Conservation (phyloP, 768 basidiomycete genomes). For the Suillus bovinus region DNA sequence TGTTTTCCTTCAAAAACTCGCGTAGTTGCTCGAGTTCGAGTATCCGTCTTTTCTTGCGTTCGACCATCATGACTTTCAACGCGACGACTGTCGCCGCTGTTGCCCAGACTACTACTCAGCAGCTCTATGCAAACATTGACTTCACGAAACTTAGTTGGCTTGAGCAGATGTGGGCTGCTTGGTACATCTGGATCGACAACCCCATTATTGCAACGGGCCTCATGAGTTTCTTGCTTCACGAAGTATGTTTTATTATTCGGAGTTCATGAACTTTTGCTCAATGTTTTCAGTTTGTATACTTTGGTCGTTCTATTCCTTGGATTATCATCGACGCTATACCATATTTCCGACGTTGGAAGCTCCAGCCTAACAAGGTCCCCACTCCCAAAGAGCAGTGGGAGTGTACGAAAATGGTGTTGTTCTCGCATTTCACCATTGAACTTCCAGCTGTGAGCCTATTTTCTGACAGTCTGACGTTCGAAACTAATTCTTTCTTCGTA, state of each 20-base stretch:
- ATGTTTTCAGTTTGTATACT: slow-evolving; percentile 79
- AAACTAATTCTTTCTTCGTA: neutral
- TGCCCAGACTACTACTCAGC: slow-evolving; percentile 32
- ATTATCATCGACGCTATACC: slow-evolving; percentile 93
- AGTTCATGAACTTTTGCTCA: neutral
- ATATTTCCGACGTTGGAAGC: slow-evolving; percentile 92
- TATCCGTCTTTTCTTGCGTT: neutral
- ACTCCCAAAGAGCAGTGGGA: slow-evolving; percentile 87
- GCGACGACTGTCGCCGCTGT: slow-evolving; percentile 22
- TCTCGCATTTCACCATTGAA: slow-evolving; percentile 95
- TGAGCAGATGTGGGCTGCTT: slow-evolving; percentile 81
- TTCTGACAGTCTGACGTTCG: neutral
- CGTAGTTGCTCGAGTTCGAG: neutral
- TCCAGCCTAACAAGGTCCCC: slow-evolving; percentile 86
- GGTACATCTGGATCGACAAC: slow-evolving; percentile 87
- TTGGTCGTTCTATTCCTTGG: slow-evolving; percentile 94
- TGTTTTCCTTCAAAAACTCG: slow-evolving; percentile 2
- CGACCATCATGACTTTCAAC: slow-evolving; percentile 44
- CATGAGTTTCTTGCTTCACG: slow-evolving; percentile 90
- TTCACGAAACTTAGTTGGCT: slow-evolving; percentile 62
- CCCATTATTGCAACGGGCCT: slow-evolving; percentile 92
- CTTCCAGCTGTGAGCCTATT: slow-evolving; percentile 69
- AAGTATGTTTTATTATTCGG: slow-evolving; percentile 54
- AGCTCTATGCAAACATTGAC: slow-evolving; percentile 60
- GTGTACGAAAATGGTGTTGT: slow-evolving; percentile 91